Percentiles rank a stretch among this genome's conserved stretches.
Conservation (phyloP, 176 grass and related monocot species). For the Musa schizocarpa region DNA sequence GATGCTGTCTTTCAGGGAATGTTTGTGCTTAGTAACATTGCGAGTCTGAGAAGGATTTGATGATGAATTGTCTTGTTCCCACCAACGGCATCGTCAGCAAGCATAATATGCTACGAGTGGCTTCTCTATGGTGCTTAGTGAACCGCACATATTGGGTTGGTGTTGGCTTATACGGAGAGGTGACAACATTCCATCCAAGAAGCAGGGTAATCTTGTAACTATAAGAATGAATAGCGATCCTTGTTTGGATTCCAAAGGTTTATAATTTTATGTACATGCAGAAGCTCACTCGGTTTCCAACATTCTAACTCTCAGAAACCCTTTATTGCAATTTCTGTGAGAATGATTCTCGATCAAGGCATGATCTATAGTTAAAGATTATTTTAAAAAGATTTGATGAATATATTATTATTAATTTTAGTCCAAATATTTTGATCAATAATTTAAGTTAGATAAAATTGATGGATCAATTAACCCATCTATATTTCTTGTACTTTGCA, state of each 20-base stretch:
- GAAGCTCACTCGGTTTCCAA: neutral
- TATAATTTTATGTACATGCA: conserved; percentile 3
- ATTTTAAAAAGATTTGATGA: no score
- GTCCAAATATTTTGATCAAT: no score
- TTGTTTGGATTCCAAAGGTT: conserved; percentile 93
- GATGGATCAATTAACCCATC: no score
- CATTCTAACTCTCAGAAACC: conserved; percentile 6
- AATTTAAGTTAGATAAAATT: no score
- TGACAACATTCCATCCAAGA: conserved; percentile 48
- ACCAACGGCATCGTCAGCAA: conserved; percentile 40
- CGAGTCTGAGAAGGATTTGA: conserved; percentile 47
- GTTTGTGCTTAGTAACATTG: conserved; percentile 76
- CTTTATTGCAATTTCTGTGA: conserved; percentile 53
- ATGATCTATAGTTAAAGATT: no score
- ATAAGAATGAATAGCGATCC: conserved; percentile 70
- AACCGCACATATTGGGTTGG: conserved; percentile 53
- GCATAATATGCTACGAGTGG: conserved; percentile 57
- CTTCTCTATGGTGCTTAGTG: conserved; percentile 68
- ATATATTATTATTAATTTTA: no score
- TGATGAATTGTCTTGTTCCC: conserved; percentile 55
- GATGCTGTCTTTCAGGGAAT: conserved; percentile 52
- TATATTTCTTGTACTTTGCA: no score
- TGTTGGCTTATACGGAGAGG: conserved; percentile 32
- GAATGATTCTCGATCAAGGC: conserved; percentile 61
- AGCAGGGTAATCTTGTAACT: conserved; percentile 69